Evolutionary conservation across 1,139 yeast species (phyloP).

Genomic region (Pneumocystis oryctolagi): DNA sequence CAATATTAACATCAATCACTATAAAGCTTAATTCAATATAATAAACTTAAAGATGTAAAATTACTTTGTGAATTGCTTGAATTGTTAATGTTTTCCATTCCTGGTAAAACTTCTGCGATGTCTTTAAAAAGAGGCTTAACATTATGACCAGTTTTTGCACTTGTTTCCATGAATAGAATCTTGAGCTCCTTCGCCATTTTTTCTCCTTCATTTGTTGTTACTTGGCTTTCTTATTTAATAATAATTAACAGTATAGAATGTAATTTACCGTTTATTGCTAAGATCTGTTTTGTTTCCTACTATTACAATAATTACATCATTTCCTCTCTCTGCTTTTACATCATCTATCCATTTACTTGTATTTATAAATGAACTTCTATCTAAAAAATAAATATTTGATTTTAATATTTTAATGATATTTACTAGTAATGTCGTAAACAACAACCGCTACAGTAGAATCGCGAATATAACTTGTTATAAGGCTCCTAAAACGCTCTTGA

Average conservation of each 20-base stretch:
- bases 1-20: conserved; percentile 48
- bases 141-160: conserved; percentile 88
- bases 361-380: conserved; percentile 55
- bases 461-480: conserved; percentile 86
- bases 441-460: conserved; percentile 95
- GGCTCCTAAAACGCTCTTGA: conserved; percentile 86
- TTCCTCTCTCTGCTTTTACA: conserved; percentile 62
- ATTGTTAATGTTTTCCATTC: conserved; percentile 36
- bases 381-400: conserved; percentile 15
- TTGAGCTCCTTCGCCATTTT: conserved; percentile 61
- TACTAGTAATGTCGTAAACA: conserved; percentile 82
- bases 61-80: conserved; percentile 12
- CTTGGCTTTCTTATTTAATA: conserved; percentile 35
- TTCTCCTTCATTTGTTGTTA: conserved; percentile 67
- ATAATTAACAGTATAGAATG: not conserved
- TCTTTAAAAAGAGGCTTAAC: conserved; percentile 78
- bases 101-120: conserved; percentile 84
- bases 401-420: conserved; percentile 16
- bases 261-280: conserved; percentile 31
- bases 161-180: conserved; percentile 77
- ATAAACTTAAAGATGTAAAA: not conserved
- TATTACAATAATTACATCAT: conserved; percentile 50
- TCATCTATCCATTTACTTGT: conserved; percentile 72
- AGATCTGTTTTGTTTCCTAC: conserved; percentile 77
- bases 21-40: conserved; percentile 16